Base-by-base conservation (phyloP, 2,329 filamentous ascomycete genomes). In the Pseudogymnoascus sp. region DNA sequence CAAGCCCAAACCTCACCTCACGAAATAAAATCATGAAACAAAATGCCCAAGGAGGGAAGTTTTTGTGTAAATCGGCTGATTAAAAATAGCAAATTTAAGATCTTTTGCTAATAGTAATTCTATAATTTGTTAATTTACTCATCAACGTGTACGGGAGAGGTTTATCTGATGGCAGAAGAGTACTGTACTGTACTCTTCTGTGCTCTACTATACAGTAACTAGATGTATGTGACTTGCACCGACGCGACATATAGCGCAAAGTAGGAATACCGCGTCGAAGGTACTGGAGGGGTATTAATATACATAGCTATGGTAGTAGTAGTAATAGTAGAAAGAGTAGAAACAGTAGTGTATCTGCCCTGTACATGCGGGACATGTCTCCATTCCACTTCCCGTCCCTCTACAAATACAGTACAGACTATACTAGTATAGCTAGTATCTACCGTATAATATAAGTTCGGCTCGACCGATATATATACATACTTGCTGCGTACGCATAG, bases 1-100 rank as follows among this genome's bases (percentile, higher is more conserved):
- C 50, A 56, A 21, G 29, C 17, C 50, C 50, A 33, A 56, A 33
- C 19, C 50, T 2, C 29, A n/a, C n/a, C 26, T 33, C 29, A 56
- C 29, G 50, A 56, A 21, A 33, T 56, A 56, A 56, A 56, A 56
- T 56, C 50, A 33, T 33, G 50, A 56, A 56, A 56, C 50, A 56
- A 56, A 56, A 21, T 2, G 50, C 50, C 29, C 50, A 33, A 33
- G 50, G 26, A 7, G 50, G 50, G 6, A 56, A 56, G n/a, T 33
- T 33, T 56, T 19, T 33, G 50, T 56, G 50, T 56, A 56, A 33
- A 56, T 56, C 50, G 11, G 13, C n/a, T 1, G 50, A 19, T 33
- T 33, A 56, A 56, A 56, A 56, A 56, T 56, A 56, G 29, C 10
- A 56, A 56, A 33, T 56, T 56, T 56, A 33, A 21, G 15, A 13